Percentiles rank a stretch among this genome's conserved stretches.
These are phyloP conservation scores for Gonapodya prolifera DNA, from an alignment of 192 early-diverging fungal genomes.

Conservation along the genomic window DNA sequence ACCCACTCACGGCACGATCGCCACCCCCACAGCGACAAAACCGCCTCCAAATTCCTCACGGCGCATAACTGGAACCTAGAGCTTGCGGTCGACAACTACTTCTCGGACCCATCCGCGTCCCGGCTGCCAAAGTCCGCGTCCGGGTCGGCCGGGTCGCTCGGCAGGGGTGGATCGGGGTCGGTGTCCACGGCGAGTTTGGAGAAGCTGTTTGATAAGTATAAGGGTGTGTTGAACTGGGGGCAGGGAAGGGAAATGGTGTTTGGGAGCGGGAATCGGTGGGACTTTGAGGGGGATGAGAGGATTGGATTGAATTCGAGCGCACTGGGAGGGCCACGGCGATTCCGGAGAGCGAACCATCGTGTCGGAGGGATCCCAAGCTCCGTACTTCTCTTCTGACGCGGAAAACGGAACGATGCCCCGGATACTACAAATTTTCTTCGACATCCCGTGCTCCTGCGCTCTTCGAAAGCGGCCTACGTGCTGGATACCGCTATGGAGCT, in stretches of 20 bases:
- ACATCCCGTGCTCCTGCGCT: too few relatives aligned
- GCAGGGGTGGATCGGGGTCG: background rate
- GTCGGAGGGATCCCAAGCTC: background rate
- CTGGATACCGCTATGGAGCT: too few relatives aligned
- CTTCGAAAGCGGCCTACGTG: too few relatives aligned
- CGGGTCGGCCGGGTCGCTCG: background rate
- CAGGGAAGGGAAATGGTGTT: too few relatives aligned
- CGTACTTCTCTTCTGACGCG: constrained; percentile 3
- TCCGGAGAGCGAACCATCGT: background rate
- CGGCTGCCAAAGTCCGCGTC: background rate
- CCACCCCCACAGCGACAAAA: constrained; percentile 31
- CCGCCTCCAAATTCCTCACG: constrained; percentile 35
- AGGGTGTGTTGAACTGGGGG: constrained; percentile 39
- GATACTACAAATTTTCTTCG: too few relatives aligned
- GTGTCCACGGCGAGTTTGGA: constrained; percentile 26
- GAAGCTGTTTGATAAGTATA: constrained; percentile 57
- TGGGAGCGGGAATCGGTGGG: too few relatives aligned
- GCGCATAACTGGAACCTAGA: constrained; percentile 54
- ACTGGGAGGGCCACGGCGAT: background rate
- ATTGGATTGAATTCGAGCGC: too few relatives aligned
- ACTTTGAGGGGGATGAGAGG: too few relatives aligned
- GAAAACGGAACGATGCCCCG: too few relatives aligned
- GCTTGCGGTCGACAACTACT: constrained; percentile 49
- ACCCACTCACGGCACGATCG: constrained; percentile 6
- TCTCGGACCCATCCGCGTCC: constrained; percentile 17